Percentiles rank a stretch among this genome's conserved stretches.
Evolutionary conservation across 2,329 filamentous ascomycete genomes (phyloP).

Genomic region (Botrytis elliptica): DNA sequence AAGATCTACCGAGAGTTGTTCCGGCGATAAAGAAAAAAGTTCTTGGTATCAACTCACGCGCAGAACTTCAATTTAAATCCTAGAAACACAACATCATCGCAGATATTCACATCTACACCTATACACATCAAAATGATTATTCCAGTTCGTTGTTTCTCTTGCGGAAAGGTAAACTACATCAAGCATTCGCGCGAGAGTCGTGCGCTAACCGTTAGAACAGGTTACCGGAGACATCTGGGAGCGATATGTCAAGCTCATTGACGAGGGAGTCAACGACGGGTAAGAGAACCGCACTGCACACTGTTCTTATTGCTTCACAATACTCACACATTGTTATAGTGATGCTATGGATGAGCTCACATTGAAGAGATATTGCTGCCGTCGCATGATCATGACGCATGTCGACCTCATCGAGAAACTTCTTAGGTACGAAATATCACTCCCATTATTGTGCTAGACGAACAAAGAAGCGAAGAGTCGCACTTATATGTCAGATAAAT

Average conservation of each 20-base stretch:
- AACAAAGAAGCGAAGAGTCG: neutral
- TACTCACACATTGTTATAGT: slow-evolving; percentile 48
- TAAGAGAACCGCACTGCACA: slow-evolving; percentile 45
- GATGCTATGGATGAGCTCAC: slow-evolving; percentile 95
- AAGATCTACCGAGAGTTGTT: slow-evolving; percentile 9
- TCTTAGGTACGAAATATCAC: slow-evolving; percentile 64
- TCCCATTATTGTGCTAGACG: neutral
- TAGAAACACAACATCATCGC: slow-evolving; percentile 11
- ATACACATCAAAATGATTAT: slow-evolving; percentile 78
- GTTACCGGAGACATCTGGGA: slow-evolving; percentile 98
- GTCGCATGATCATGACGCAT: slow-evolving; percentile 99
- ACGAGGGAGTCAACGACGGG: slow-evolving; percentile 74
- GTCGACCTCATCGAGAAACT: slow-evolving; percentile 99
- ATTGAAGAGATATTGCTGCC: slow-evolving; percentile 95
- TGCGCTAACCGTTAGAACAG: slow-evolving; percentile 47
- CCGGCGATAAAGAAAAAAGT: slow-evolving; percentile 22
- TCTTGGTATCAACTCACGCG: slow-evolving; percentile 21
- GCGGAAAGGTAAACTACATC: slow-evolving; percentile 77
- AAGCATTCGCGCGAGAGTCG: slow-evolving; percentile 14
- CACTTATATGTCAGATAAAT: slow-evolving; percentile 13
- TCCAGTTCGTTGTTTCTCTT: slow-evolving; percentile 97
- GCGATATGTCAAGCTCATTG: slow-evolving; percentile 84
- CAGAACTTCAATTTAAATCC: slow-evolving; percentile 17
- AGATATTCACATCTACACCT: slow-evolving; percentile 1
- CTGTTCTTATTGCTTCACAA: neutral